A percentile compares a stretch with the other conserved stretches of the same genome.
phyloP scores from a whole-genome alignment of 2,329 filamentous ascomycete species.

The Gaeumannomyces tritici region DNA sequence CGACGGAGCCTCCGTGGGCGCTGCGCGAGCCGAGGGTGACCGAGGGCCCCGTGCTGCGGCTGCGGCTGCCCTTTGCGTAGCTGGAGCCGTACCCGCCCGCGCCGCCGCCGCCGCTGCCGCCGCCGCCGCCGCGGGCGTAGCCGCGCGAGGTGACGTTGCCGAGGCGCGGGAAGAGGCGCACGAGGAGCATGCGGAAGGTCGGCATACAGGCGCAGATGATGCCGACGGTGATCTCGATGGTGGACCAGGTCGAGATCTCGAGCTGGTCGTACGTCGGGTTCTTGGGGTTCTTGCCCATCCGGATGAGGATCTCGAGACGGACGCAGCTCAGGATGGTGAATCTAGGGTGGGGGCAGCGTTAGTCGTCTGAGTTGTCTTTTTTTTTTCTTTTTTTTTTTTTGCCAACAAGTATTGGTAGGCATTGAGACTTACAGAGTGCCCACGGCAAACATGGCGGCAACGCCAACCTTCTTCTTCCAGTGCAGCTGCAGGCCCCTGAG shows the following conservation, averaged over 20 bases:
- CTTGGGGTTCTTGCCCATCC: neutral
- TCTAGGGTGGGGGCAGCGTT: slow-evolving; percentile 7
- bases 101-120: neutral
- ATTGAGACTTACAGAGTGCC: slow-evolving; percentile 21
- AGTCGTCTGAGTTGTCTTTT: neutral
- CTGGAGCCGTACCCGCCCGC: neutral
- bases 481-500: slow-evolving; percentile 27
- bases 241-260: slow-evolving; percentile 14
- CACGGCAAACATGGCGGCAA: slow-evolving; percentile 33
- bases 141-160: slow-evolving; percentile 3
- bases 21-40: neutral
- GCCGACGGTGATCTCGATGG: slow-evolving; percentile 18
- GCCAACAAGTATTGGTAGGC: too few species aligned
- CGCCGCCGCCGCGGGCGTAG: neutral
- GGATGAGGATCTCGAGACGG: neutral
- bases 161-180: slow-evolving; percentile 11
- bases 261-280: slow-evolving; percentile 1
- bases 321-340: slow-evolving; percentile 23
- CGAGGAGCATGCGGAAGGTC: slow-evolving; percentile 14
- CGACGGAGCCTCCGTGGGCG: neutral
- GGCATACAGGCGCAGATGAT: slow-evolving; percentile 21
- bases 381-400: too few species aligned
- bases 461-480: slow-evolving; percentile 33
- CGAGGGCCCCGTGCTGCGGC: neutral
- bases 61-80: neutral